Evolutionary conservation across 2,329 filamentous ascomycete genomes (phyloP), one percentile per base, ranked within the genome.

Genomic region (Hypoxylon sp.): DNA sequence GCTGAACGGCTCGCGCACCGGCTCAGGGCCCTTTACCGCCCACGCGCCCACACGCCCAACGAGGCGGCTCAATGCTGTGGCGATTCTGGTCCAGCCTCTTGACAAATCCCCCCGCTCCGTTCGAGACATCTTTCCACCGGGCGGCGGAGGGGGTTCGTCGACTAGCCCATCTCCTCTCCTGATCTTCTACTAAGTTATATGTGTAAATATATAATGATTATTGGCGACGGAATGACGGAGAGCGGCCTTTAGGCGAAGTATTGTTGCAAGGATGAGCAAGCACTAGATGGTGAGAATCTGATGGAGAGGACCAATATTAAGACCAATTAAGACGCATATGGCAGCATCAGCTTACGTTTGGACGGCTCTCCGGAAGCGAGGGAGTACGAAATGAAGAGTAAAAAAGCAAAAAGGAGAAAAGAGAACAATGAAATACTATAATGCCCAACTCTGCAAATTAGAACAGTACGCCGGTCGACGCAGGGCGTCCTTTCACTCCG

Each of bases 1-100:
- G 61, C 55, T 61, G 54, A 41, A 26, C 61, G 61, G 61, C 54
- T 61, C 61, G 61, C 17, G 48, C 49, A 63, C 61, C 61, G 57
- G 29, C 9, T 29, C 4, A 50, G 35, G 38, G n/a, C n/a, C n/a
- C n/a, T n/a, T n/a, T n/a, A n/a, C n/a, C n/a, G n/a, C n/a, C n/a
- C n/a, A n/a, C n/a, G n/a, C n/a, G n/a, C n/a, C n/a, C 31, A 5
- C 17, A 35, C n/a, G n/a, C n/a, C n/a, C 17, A 51, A n/a, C 17
- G 52, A 60, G 53, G 42, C 29, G 26, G 45, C 26, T 47, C 26
- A 50, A 50, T 52, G 31, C 37, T 20, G 24, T 42, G 21, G n/a
- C 37, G 38, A n/a, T 42, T 49, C 23, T 47, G 43, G 31, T 50
- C 29, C 38, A 38, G 13, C 31, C 33, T 31, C 38, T n/a, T 46